Base-by-base conservation (phyloP, 2,329 filamentous ascomycete genomes). In the Alternaria postmessia region DNA sequence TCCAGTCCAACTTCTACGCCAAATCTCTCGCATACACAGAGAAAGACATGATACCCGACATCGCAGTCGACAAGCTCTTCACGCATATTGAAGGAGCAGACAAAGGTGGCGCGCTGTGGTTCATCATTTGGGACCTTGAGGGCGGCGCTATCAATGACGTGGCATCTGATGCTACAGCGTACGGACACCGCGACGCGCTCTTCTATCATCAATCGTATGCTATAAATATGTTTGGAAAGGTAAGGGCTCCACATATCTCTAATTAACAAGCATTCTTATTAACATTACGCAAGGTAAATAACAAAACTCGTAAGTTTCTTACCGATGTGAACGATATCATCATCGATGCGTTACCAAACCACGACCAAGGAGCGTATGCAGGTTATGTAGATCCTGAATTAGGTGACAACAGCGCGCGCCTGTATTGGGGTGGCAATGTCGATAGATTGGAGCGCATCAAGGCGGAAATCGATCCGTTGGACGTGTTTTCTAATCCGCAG, bases 361-460 rank as follows among this genome's bases (percentile, higher is more conserved):
- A 70, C 11, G 66, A 79, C 8, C 78, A 79, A 66, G 82, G 82
- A 4, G 81, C 80, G 52, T 86, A 86, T 66, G 79, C 81, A 47
- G 85, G 85, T 63, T 86, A 86, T 55, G 81, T 83, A 3, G 84
- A 86, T 70, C 79, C 82, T 0, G 78, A 75, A 34, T 71, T 86
- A 56, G 78, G 79, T 30, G 73, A 75, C 7, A 73, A 79, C 4
- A 79, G 77, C n/a, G 79, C 81, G 63, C 66, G 78, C 52, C 72
- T 80, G 59, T 86, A 86, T 66, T 86, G 81, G 73, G 74, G 79
- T 2, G 66, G 66, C 0, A 80, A 80, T 44, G 73, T 78, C 39
- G 55, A 64, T 12, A 68, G 68, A 32, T 57, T 82, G 59, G 69
- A 78, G 67, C 51, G 63, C 28, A 79, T 81, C 47, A 81, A 82